Conservation (phyloP, 495 filamentous ascomycete genomes). For the Lasiosphaeria miniovina region DNA sequence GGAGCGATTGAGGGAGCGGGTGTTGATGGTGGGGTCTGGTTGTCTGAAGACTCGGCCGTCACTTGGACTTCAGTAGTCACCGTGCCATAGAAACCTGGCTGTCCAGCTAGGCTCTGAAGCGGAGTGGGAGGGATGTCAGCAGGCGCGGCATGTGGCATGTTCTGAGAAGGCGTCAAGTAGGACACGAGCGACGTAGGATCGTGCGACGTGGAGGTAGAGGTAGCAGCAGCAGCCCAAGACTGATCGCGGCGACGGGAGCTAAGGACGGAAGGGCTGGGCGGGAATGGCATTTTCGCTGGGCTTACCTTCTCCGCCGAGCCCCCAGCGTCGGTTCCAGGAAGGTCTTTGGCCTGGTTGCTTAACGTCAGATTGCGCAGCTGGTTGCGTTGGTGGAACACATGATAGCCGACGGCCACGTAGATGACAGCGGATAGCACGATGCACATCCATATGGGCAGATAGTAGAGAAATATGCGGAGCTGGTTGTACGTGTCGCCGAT, state of each 20-base stretch:
- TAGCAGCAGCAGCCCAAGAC: not conserved
- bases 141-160: not conserved
- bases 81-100: constrained; percentile 27
- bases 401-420: constrained; percentile 67
- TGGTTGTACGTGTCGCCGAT: constrained; percentile 63
- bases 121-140: not conserved
- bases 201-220: constrained; percentile 5
- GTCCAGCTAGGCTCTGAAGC: constrained; percentile 9
- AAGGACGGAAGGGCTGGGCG: not conserved
- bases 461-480: constrained; percentile 74
- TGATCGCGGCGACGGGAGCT: not conserved
- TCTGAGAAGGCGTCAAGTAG: not conserved
- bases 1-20: constrained; percentile 17
- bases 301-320: constrained; percentile 44
- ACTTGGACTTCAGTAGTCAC: constrained; percentile 38
- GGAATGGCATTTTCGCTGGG: not conserved
- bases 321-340: constrained; percentile 20
- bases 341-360: constrained; percentile 32
- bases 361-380: constrained; percentile 51
- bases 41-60: constrained; percentile 25
- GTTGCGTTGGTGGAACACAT: constrained; percentile 61
- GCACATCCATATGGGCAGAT: constrained; percentile 82
- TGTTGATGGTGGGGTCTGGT: constrained; percentile 18
- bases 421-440: constrained; percentile 66
- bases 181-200: constrained; percentile 7